Evolutionary conservation across 164 flowering plant genomes (phyloP).

Genomic region (Houttuynia cordata): DNA sequence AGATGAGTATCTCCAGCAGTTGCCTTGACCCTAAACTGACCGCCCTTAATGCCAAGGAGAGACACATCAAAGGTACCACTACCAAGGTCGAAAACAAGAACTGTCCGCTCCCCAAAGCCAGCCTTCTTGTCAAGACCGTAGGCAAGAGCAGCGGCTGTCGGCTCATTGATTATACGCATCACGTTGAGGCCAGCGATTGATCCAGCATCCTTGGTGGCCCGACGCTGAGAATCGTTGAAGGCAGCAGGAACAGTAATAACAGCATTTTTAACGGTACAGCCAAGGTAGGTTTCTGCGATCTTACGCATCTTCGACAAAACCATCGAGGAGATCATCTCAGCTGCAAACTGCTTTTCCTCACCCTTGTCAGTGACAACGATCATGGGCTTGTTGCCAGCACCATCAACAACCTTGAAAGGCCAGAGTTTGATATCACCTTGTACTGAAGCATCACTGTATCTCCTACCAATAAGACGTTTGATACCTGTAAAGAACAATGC

Average conservation of each 20-base stretch:
- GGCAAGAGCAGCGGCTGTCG: constrained; percentile 65
- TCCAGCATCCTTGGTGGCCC: constrained; percentile 70
- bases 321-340: constrained; percentile 61
- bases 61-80: constrained; percentile 70
- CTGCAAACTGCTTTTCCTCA: constrained; percentile 56
- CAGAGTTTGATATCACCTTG: constrained; percentile 30
- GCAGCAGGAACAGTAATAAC: constrained; percentile 65
- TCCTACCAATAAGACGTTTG: constrained; percentile 39
- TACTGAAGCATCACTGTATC: constrained; percentile 26
- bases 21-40: constrained; percentile 46
- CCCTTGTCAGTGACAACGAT: constrained; percentile 21
- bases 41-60: constrained; percentile 49
- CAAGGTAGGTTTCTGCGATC: constrained; percentile 58
- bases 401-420: constrained; percentile 27
- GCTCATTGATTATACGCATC: constrained; percentile 59
- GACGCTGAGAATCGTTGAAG: constrained; percentile 66
- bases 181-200: constrained; percentile 59
- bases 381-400: constrained; percentile 30
- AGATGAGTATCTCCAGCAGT: constrained; percentile 54
- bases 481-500: constrained; percentile 24
- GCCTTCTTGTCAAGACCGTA: constrained; percentile 66
- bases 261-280: constrained; percentile 42
- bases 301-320: constrained; percentile 55
- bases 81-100: constrained; percentile 56
- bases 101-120: constrained; percentile 52